These are phyloP conservation scores for Cyclotella atomus DNA, from an alignment of 108 stramenopile species.

Conservation along the genomic window DNA sequence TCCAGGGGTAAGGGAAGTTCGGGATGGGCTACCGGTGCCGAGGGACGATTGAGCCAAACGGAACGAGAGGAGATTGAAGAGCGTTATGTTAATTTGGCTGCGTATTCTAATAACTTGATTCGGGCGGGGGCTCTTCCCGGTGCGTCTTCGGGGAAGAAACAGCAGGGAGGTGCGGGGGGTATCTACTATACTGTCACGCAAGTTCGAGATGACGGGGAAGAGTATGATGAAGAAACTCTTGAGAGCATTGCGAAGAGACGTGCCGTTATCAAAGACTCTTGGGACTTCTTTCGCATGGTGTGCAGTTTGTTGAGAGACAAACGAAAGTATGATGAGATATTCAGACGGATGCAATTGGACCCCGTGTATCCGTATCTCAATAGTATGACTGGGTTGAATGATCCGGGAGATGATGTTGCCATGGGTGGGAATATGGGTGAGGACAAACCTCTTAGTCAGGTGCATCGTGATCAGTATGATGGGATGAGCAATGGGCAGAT, in stretches of 20 bases:
- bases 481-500: constrained; percentile 65
- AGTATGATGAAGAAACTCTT: constrained; percentile 78
- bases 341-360: constrained; percentile 77
- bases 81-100: constrained; percentile 78
- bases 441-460: constrained; percentile 74
- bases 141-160: constrained; percentile 10
- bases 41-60: constrained; percentile 49
- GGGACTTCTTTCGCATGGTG: constrained; percentile 90
- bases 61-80: constrained; percentile 80
- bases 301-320: constrained; percentile 77
- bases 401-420: constrained; percentile 67
- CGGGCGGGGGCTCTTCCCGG: constrained; percentile 64
- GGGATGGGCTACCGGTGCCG: constrained; percentile 35
- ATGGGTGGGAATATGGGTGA: constrained; percentile 68
- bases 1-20: constrained; percentile 1
- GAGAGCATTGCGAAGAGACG: constrained; percentile 87
- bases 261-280: constrained; percentile 88
- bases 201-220: constrained; percentile 59
- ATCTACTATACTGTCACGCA: constrained; percentile 79
- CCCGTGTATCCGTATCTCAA: constrained; percentile 85
- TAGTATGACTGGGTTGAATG: constrained; percentile 82
- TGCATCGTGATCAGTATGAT: constrained; percentile 59
- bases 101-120: constrained; percentile 84
- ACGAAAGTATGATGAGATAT: constrained; percentile 85
- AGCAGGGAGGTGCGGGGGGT: constrained; percentile 57